Evolutionary conservation across 78 protist genomes (phyloP), one percentile per base, ranked within the genome.

Genomic region (Emiliania huxleyi): DNA sequence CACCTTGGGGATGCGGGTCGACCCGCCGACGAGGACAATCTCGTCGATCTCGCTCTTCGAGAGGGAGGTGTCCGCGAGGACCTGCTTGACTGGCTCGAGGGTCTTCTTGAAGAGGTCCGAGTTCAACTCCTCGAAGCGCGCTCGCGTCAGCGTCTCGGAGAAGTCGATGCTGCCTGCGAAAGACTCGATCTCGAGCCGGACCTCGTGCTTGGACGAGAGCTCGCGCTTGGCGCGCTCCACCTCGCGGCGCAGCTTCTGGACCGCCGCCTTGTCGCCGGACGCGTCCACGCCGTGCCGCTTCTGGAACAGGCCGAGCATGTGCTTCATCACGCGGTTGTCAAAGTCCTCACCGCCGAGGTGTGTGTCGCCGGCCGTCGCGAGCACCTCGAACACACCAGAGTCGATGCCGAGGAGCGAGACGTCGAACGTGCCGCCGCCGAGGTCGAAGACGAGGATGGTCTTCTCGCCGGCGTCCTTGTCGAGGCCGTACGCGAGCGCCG

Each of bases 351-450:
- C 99, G 35, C 99, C 99, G 21, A 99, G 96, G 94, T 94, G 96
- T 23, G 99, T 99, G 94, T 99, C 99, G 29, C 99, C 99, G 95
- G 98, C 97, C 48, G 99, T 98, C 33, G 98, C 93, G 95, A 94
- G 93, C 29, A 95, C 96, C 93, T 99, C 99, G 91, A 99, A 99
- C 46, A 99, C 99, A 42, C 99, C 99, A 46, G 93, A 94, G 73
- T 92, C 91, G 92, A 98, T 96, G 91, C 98, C 99, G 33, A 99
- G 98, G 87, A 99, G 94, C 43, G 99, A 97, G 52, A 99, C 94
- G 62, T 99, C 99, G 49, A 99, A 99, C 40, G 99, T 99, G 49
- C 99, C 99, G 46, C 99, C 99, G 35, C 99, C 99, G 35, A 99
- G 95, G 94, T 99, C 99, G 90, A 96, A 98, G 3, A 98, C 98